phyloP scores from a whole-genome alignment of 2,329 filamentous ascomycete genomes.

The Fusarium albidum region DNA sequence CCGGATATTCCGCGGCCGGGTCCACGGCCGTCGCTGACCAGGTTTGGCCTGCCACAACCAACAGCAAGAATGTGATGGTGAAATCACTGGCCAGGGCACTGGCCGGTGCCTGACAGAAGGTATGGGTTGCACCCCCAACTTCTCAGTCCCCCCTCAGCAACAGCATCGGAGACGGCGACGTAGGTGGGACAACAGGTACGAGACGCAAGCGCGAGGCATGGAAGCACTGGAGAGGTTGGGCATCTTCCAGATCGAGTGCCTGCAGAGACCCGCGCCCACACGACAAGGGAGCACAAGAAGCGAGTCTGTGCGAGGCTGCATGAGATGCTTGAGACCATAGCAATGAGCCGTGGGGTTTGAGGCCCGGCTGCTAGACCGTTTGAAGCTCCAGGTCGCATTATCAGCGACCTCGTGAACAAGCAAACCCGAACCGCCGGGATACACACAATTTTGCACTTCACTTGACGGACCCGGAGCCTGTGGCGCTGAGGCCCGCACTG shows the following conservation, averaged over 20 bases:
- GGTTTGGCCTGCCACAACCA: conserved; percentile 22
- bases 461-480: conserved; percentile 11
- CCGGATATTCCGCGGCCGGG: conserved; percentile 28
- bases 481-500: conserved; percentile 26
- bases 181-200: conserved; percentile 37
- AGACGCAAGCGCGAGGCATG: conserved; percentile 28
- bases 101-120: conserved; percentile 10
- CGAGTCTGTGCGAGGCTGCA: conserved; percentile 26
- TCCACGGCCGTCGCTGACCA: conserved; percentile 20
- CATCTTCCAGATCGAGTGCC: conserved; percentile 26
- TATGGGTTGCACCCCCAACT: conserved; percentile 3
- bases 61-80: conserved; percentile 22
- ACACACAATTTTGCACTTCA: conserved; percentile 20
- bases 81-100: conserved; percentile 15
- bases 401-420: conserved; percentile 2
- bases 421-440: conserved; percentile 16
- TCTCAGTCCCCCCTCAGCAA: conserved; percentile 17
- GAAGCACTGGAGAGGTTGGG: conserved; percentile 20
- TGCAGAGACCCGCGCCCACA: conserved; percentile 24
- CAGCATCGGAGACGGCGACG: conserved; percentile 4
- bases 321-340: conserved; percentile 16
- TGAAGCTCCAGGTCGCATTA: conserved; percentile 11
- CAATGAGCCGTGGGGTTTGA: conserved; percentile 25
- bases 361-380: conserved; percentile 17
- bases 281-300: conserved; percentile 7